A percentile compares a stretch with the other conserved stretches of the same genome.
phyloP scores from a whole-genome alignment of 139 green algal species.

The Chlamydomonas sphaeroides region DNA sequence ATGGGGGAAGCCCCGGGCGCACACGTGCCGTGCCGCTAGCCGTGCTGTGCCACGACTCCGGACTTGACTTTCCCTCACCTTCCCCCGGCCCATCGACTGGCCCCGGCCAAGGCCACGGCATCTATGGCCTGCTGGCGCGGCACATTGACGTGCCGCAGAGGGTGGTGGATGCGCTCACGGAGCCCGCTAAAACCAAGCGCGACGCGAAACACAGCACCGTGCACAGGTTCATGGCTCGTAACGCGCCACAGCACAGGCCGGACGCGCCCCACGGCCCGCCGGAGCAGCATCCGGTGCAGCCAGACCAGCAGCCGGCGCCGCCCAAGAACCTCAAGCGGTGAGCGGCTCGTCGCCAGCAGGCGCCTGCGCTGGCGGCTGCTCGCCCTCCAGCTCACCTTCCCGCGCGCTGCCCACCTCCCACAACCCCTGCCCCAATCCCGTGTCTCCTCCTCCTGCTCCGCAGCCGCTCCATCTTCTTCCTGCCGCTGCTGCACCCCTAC shows the following conservation, averaged over 20 bases:
- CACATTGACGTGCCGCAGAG: conserved; percentile 20
- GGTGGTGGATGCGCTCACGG: too few relatives aligned
- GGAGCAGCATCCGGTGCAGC: too few relatives aligned
- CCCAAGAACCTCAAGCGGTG: too few relatives aligned
- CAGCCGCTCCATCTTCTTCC: conserved; percentile 39
- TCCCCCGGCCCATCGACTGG: too few relatives aligned
- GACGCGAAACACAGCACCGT: too few relatives aligned
- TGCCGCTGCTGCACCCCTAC: conserved; percentile 43
- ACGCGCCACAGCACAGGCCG: neutral
- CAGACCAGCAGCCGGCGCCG: too few relatives aligned
- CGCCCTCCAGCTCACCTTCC: too few relatives aligned
- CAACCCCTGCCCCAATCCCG: neutral
- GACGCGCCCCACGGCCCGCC: neutral
- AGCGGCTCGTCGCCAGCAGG: neutral
- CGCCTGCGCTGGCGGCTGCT: too few relatives aligned
- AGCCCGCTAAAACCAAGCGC: too few relatives aligned
- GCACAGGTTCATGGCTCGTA: too few relatives aligned
- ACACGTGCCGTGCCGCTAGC: neutral
- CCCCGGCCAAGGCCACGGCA: conserved; percentile 12
- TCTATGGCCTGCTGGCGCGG: conserved; percentile 17
- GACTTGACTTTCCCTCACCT: neutral
- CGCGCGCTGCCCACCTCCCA: neutral
- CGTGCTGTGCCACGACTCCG: neutral
- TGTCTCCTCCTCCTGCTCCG: neutral
- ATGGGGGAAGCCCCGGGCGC: neutral